phyloP scores from a whole-genome alignment of 2,329 filamentous ascomycete genomes.

The Colletotrichum filicis region DNA sequence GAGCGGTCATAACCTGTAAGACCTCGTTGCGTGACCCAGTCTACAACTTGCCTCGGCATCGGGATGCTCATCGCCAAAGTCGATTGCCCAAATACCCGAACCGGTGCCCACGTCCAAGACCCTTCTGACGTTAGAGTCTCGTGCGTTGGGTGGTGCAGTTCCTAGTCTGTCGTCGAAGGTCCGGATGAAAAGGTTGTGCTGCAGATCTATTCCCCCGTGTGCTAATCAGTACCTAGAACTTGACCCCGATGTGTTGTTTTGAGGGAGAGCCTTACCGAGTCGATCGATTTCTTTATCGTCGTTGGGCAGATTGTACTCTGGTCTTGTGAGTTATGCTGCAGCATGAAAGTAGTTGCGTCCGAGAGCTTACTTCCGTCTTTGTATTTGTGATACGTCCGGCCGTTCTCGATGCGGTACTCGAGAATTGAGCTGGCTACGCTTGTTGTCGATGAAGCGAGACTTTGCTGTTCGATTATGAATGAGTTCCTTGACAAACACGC shows the following conservation, averaged over 20 bases:
- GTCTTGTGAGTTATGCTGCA: neutral
- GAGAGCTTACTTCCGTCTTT: neutral
- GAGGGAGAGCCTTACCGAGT: neutral
- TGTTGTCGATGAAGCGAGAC: neutral
- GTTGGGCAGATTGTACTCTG: slow-evolving; percentile 8
- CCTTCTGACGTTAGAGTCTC: neutral
- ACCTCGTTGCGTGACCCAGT: too few relatives aligned
- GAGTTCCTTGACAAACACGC: neutral
- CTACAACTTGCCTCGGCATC: neutral
- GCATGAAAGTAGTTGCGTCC: too few relatives aligned
- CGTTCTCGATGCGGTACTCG: slow-evolving; percentile 42
- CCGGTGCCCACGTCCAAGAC: slow-evolving; percentile 42
- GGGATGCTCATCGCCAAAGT: slow-evolving; percentile 49
- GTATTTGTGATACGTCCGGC: slow-evolving; percentile 49
- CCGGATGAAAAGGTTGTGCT: neutral
- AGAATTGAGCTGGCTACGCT: neutral
- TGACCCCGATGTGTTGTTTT: too few relatives aligned
- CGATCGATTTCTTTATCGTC: neutral
- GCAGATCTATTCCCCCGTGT: neutral
- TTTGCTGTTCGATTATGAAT: neutral
- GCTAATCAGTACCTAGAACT: neutral
- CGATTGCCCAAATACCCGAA: slow-evolving; percentile 60
- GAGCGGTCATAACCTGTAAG: too few relatives aligned
- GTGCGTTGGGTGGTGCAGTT: neutral
- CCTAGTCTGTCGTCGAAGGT: neutral